Percentiles rank a stretch among this genome's conserved stretches.
Evolutionary conservation across 2,329 filamentous ascomycete genomes (phyloP).

Genomic region (Claviceps sp.): DNA sequence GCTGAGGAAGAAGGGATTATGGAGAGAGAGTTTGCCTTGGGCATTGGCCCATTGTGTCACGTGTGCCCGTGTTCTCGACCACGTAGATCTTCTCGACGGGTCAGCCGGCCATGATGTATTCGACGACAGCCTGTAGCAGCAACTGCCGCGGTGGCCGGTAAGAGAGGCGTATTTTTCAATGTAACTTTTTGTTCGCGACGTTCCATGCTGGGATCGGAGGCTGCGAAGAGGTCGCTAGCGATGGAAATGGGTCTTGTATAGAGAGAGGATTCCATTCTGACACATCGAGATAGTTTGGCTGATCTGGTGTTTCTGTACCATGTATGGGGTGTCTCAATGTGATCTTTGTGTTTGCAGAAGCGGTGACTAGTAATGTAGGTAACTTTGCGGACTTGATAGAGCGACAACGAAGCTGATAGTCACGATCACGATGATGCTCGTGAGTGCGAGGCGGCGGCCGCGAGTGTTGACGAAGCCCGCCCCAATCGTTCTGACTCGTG

Average conservation of each 20-base stretch:
- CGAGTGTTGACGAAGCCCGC: background rate
- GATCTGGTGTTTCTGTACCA: background rate
- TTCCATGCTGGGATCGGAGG: conserved; percentile 34
- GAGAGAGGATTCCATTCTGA: conserved; percentile 23
- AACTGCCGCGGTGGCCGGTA: conserved; percentile 35
- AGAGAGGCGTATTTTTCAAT: conserved; percentile 24
- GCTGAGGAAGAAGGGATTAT: conserved; percentile 13
- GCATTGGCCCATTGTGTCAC: conserved; percentile 31
- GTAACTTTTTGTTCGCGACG: conserved; percentile 22
- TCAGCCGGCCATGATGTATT: conserved; percentile 47
- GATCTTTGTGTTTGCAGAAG: background rate
- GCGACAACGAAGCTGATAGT: background rate
- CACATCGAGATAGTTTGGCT: background rate
- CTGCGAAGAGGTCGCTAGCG: conserved; percentile 18
- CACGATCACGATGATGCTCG: background rate
- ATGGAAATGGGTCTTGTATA: conserved; percentile 29
- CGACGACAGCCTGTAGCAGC: conserved; percentile 40
- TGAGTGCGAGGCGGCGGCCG: background rate
- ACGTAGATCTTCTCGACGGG: conserved; percentile 42
- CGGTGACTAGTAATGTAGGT: background rate
- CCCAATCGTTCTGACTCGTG: background rate
- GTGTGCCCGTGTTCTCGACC: conserved; percentile 45
- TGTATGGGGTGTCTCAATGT: background rate
- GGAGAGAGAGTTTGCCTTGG: conserved; percentile 30
- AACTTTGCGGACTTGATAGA: background rate